These are phyloP conservation scores for Mycoemilia scoparia DNA, from an alignment of 192 early-diverging fungal species.

Conservation along the genomic window DNA sequence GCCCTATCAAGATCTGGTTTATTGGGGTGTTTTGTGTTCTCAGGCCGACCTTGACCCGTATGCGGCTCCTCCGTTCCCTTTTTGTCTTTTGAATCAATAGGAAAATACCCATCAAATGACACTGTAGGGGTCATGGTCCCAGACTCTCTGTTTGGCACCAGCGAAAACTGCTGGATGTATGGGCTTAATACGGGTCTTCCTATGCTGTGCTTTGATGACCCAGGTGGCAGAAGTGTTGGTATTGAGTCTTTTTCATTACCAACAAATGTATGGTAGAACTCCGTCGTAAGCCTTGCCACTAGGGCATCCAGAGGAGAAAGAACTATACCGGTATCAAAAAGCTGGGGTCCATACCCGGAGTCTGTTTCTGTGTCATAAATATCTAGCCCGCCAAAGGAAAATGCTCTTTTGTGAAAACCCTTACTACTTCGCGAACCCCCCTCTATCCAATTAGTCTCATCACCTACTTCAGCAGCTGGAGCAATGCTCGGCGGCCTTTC, in stretches of 20 bases:
- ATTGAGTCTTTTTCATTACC: background rate
- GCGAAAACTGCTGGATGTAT: slow-evolving; percentile 29
- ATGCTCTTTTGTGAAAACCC: too few relatives aligned
- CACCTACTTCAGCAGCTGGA: too few relatives aligned
- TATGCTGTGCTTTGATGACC: background rate
- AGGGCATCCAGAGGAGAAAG: slow-evolving; percentile 30
- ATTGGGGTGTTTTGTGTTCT: slow-evolving; percentile 22
- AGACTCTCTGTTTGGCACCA: slow-evolving; percentile 23
- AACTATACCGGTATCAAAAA: slow-evolving; percentile 24
- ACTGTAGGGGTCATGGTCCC: slow-evolving; percentile 25
- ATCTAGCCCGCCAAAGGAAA: too few relatives aligned
- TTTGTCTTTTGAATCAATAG: slow-evolving; percentile 5
- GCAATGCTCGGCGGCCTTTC: too few relatives aligned
- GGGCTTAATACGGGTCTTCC: slow-evolving; percentile 6
- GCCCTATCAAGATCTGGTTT: slow-evolving; percentile 31
- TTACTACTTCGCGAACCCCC: too few relatives aligned
- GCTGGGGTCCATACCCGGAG: too few relatives aligned
- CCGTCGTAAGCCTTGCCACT: slow-evolving; percentile 24
- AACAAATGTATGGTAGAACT: slow-evolving; percentile 31
- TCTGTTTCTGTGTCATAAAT: too few relatives aligned
- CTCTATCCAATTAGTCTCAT: too few relatives aligned
- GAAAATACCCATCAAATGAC: slow-evolving; percentile 32
- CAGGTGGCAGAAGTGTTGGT: background rate
- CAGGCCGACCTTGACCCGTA: slow-evolving; percentile 2
- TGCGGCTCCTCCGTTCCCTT: background rate